These are phyloP conservation scores for Leccinum truebloodii DNA, from an alignment of 768 basidiomycete species.

Conservation along the genomic window DNA sequence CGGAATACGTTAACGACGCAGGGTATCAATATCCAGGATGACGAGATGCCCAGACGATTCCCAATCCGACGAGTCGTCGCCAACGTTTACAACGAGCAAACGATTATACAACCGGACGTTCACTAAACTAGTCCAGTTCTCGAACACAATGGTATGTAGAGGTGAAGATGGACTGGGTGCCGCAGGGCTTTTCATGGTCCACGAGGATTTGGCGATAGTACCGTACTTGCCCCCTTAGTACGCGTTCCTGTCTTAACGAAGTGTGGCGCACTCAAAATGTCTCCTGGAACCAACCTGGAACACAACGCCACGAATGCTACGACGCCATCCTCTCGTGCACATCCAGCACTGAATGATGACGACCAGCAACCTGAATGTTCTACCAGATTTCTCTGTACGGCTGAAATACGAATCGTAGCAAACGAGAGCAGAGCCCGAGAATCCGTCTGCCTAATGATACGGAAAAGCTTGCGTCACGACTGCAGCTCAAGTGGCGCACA, in stretches of 20 bases:
- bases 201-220: conserved; percentile 5
- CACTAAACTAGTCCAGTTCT: conserved; percentile 4
- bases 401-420: conserved; percentile 14
- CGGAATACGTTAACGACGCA: conserved; percentile 8
- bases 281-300: background rate
- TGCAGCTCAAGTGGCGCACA: background rate
- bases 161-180: background rate
- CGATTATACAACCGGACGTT: conserved; percentile 6
- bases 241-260: background rate
- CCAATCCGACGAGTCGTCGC: conserved; percentile 5
- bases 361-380: background rate
- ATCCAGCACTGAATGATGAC: conserved; percentile 3
- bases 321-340: conserved; percentile 1
- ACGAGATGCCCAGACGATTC: conserved; percentile 3
- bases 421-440: conserved; percentile 7
- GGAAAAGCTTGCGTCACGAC: conserved; percentile 1
- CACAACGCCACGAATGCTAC: conserved; percentile 6
- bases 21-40: conserved; percentile 5
- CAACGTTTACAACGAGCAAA: conserved; percentile 10
- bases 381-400: background rate
- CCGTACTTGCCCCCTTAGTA: conserved; percentile 1
- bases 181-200: conserved; percentile 5
- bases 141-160: background rate
- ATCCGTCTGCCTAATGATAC: conserved; percentile 14
- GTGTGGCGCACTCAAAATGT: background rate